Evolutionary conservation across 2,329 filamentous ascomycete genomes (phyloP), one percentile per base, ranked within the genome.

Genomic region (Geosmithia morbida): DNA sequence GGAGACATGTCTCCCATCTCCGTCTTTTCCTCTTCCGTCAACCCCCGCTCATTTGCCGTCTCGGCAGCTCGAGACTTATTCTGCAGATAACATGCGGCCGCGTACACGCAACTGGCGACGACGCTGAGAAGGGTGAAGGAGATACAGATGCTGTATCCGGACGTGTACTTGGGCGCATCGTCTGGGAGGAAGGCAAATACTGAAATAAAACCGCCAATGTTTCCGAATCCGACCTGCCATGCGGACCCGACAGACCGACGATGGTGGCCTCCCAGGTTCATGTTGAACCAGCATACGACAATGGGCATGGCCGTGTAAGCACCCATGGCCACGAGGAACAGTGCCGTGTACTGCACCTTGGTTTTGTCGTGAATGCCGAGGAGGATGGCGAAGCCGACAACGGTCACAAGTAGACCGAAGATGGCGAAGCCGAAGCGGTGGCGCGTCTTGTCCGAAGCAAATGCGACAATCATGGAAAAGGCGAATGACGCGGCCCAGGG

Each of bases 231-330:
- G 42, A 89, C 71, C 60, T 88, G 84, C 81, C 82, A 88, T 1
- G 82, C 85, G 8, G 77, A 77, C 13, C 84, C 84, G 16, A 88
- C 75, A 8, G 79, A 72, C 42, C 84, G 72, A 2, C 83, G 74
- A 49, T 81, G 81, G 58, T 88, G 85, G 0, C 83, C 84, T 2
- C 78, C 78, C 1, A 87, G 67, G 55, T 88, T 89, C 77, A 87
- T 87, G 55, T 82, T 83, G 62, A 83, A 88, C 84, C 85, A 89
- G 61, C 83, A 88, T 7, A 88, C 76, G 42, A 88, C 78, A 29
- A 95, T 81, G 0, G 90, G 88, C 83, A 95, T 89, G n/a, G 88
- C 86, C 1, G 79, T 81, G 64, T 94, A 96, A 0, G 77, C 75
- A 45, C 87, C 87, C 66, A 81, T 81, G 2, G 85, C 83, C 45